These are phyloP conservation scores for Stenogyne calaminthoides DNA, from an alignment of 305 asterid genomes.

Conservation along the genomic window DNA sequence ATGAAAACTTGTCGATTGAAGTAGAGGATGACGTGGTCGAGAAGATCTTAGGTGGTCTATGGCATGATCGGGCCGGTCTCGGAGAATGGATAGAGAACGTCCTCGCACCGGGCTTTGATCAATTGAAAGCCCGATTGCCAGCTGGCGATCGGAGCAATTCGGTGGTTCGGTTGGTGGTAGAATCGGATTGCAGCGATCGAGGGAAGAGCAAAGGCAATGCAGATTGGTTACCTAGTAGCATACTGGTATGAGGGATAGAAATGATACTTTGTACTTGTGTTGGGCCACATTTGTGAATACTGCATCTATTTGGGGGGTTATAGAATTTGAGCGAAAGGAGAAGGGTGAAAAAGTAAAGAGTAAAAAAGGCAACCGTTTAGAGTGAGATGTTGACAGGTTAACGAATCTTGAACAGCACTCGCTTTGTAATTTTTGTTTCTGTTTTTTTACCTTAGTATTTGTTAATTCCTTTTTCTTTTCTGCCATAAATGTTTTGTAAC, in stretches of 20 bases:
- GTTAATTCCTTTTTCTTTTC: constrained; percentile 34
- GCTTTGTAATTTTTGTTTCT: constrained; percentile 19
- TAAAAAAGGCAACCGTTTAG: constrained; percentile 36
- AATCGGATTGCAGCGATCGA: constrained; percentile 44
- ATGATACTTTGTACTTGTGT: constrained; percentile 28
- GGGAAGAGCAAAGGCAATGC: constrained; percentile 38
- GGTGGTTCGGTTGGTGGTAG: constrained; percentile 65
- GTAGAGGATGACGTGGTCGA: constrained; percentile 68
- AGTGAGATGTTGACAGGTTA: constrained; percentile 54
- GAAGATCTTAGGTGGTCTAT: constrained; percentile 76
- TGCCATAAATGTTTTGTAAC: constrained; percentile 30
- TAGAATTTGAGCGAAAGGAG: constrained; percentile 17
- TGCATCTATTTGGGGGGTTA: constrained; percentile 24
- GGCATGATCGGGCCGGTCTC: constrained; percentile 70
- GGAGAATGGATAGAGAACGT: constrained; percentile 74
- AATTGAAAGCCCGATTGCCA: constrained; percentile 47
- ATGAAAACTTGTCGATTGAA: constrained; percentile 57
- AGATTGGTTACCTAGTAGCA: constrained; percentile 72
- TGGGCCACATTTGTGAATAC: constrained; percentile 58
- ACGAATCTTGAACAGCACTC: constrained; percentile 45
- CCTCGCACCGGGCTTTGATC: constrained; percentile 61
- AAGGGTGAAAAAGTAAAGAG: constrained; percentile 23
- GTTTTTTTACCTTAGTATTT: constrained; percentile 19
- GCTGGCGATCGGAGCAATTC: constrained; percentile 32
- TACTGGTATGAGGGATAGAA: constrained; percentile 44